Base-by-base conservation (phyloP, 768 basidiomycete genomes). In the Podaxis sp. region DNA sequence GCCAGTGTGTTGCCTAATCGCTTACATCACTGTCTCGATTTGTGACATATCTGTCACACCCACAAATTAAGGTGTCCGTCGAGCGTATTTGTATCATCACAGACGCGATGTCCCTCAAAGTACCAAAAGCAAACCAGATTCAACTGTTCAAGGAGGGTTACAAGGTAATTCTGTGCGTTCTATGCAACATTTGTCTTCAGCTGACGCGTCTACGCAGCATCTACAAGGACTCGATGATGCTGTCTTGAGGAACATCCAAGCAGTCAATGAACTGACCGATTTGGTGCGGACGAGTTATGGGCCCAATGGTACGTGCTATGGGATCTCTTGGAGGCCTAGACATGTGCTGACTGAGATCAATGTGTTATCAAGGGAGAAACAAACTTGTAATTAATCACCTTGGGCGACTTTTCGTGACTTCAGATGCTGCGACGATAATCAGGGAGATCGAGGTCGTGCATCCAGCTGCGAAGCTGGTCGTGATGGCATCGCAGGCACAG, bases 371-470 rank as follows among this genome's bases (percentile, higher is more conserved):
- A 94, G 96, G 96, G 53, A 86, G 96, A 57, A 99, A 98, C 77
- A 99, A 99, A 76, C 87, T 99, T 59, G 79, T 99, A 73, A 96
- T 99, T 77, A 99, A 99, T 75, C 96, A 98, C 76, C 82, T 99
- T 38, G 95, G 95, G 59, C 84, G 88, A 74, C 82, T 98, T 41
- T 98, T 98, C 76, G 96, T 98, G 64, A 99, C 97, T 37, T 96
- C 94, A 52, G 96, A 99, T 85, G 96, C 97, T 9, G 97, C 97
- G 12, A 98, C 96, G 63, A 98, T 99, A 76, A 94, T 99, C 70
- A 85, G 90, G 66, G 97, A 99, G 78, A 88, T 98, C 71, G 97
- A 99, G 72, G 94, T 99, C 61, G 94, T 98, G 15, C 97, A 99
- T 75, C 97, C 97, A 0, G 97, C 96, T 4, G 97, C 96, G 36